Evolutionary conservation across 2,329 filamentous ascomycete genomes (phyloP), one percentile per base, ranked within the genome.

Genomic region (Boeremia lycopersici): DNA sequence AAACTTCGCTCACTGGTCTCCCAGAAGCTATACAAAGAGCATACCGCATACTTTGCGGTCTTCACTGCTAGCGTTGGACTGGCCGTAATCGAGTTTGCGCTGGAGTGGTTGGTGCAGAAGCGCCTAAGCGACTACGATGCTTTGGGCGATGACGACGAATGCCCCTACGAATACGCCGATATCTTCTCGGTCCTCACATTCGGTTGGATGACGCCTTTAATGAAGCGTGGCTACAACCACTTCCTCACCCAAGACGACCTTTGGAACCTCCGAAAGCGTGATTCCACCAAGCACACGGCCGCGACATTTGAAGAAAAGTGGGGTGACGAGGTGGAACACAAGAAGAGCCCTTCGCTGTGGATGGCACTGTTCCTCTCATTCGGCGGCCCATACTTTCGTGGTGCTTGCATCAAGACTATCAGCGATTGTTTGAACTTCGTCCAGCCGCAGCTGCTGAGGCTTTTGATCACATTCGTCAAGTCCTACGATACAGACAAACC

Each of bases 131-230:
- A 81, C 40, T 90, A 90, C 69, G 84, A 89, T 71, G 85, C 85
- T 6, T 74, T 89, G 43, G 86, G 85, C 6, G 85, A 88, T 56
- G 85, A 86, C 35, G 84, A 89, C 62, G 87, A 90, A 74, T 89
- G 87, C 51, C 89, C 89, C 0, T 87, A 90, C 59, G 93, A 98
- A 76, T 96, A 96, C 73, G 93, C 95, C 11, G 92, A 93, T 56
- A 82, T 98, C 47, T 99, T 99, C 77, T 96, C 93, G 4, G 86
- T 90, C 45, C 82, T 99, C 40, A 96, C 93, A 0, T 99, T 99
- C 75, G 88, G 89, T 49, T 99, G 95, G 95, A 97, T 99, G 93
- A 98, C 95, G 0, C 93, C 95, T 0, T 79, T 99, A 84, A 99
- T 99, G 95, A 92, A 87, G 71, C 89, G 89, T 70, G 95, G 95